Conservation (phyloP, 1,284 basidiomycete species). For the Rhizoctonia solani region DNA sequence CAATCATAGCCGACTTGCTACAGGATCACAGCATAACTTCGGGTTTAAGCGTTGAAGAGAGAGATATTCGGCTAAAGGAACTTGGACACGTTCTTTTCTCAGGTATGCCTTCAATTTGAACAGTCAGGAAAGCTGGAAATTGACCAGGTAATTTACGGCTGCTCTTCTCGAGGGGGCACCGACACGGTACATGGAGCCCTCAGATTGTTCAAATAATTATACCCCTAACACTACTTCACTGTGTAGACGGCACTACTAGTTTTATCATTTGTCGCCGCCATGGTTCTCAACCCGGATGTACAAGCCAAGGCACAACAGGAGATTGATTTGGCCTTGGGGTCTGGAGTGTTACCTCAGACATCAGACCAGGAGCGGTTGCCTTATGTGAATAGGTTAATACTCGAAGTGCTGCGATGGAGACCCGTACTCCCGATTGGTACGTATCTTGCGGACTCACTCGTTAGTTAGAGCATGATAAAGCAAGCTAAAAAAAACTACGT, state of each 20-base stretch:
- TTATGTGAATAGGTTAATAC: constrained; percentile 42
- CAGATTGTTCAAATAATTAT: background rate
- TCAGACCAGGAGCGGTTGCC: constrained; percentile 45
- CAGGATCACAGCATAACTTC: constrained; percentile 4
- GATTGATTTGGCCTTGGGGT: constrained; percentile 47
- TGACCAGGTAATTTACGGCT: background rate
- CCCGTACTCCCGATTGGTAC: constrained; percentile 23
- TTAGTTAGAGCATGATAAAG: background rate
- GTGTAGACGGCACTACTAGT: background rate
- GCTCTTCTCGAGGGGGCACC: background rate
- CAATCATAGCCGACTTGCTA: constrained; percentile 3
- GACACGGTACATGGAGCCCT: background rate
- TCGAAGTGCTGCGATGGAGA: constrained; percentile 22
- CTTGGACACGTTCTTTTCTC: constrained; percentile 7
- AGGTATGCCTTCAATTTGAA: constrained; percentile 8
- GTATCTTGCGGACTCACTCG: background rate
- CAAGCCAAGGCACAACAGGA: constrained; percentile 47
- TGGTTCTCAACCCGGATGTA: constrained; percentile 46
- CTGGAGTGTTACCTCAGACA: constrained; percentile 46
- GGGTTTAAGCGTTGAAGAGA: background rate
- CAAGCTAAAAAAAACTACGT: background rate
- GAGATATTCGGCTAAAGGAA: constrained; percentile 3
- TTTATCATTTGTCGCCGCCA: constrained; percentile 42
- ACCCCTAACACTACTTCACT: background rate
- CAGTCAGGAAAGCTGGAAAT: background rate